Base-by-base conservation (phyloP, 345 rosid genomes). In the Bruguiera sexangula region DNA sequence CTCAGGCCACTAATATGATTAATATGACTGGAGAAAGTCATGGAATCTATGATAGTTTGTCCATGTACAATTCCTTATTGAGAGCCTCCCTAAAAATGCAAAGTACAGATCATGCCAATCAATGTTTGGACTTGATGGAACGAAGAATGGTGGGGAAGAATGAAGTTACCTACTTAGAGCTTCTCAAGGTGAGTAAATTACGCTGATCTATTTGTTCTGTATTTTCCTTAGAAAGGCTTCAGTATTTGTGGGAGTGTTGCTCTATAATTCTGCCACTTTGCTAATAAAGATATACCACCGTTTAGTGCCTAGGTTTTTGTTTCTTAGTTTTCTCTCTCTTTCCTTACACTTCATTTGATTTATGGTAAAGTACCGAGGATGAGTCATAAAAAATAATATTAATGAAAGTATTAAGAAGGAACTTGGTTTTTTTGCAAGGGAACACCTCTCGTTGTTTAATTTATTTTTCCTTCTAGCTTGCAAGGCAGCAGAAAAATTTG, bases 41-140 rank as follows among this genome's bases (percentile, higher is more conserved):
- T 72, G 78, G 78, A 65, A 67, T 79, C 61, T 57, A 73, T 80
- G 83, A 84, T 69, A 62, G 67, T 75, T 76, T 89, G 62, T 77
- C 86, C 4, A 69, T 81, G 15, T 91, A 85, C 72, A 94, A 91
- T 73, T 77, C 60, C 70, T 86, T 91, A 71, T 80, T 91, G 79
- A 76, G 80, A 71, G 91, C 85, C 18, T 85, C 92, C 79, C 77
- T 75, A 30, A 75, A 79, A 61, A 70, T 70, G 69, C 75, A 62
- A 68, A 84, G 74, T 53, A 50, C 66, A 22, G 61, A 50, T 53
- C 81, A 82, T 67, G 87, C 81, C 58, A 76, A 81, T 81, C 84
- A 75, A 64, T 94, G 97, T 78, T 84, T 94, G 84, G 95, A 91
- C 68, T 79, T 85, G 81, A 94, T 94, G 98, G 96, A 87, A 69